Conservation (phyloP, 2,329 filamentous ascomycete genomes). For the Epichloe sibirici region DNA sequence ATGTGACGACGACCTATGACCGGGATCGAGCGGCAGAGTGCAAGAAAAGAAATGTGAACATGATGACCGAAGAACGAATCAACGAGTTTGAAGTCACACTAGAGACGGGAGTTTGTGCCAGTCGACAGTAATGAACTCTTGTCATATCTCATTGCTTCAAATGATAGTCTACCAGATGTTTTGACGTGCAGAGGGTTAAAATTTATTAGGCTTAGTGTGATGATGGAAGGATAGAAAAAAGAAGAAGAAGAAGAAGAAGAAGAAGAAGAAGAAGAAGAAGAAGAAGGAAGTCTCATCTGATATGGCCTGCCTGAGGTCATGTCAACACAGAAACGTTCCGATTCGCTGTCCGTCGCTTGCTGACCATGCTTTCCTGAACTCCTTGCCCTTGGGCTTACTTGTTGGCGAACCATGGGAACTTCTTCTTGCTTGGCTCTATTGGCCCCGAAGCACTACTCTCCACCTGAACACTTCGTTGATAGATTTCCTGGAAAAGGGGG, state of each 20-base stretch:
- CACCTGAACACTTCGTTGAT: slow-evolving; percentile 47
- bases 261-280: neutral
- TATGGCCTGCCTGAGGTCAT: slow-evolving; percentile 4
- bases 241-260: neutral
- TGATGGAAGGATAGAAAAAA: neutral
- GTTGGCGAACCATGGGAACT: slow-evolving; percentile 54
- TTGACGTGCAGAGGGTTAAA: neutral
- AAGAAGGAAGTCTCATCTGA: neutral
- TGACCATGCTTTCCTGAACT: slow-evolving; percentile 13
- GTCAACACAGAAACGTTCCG: slow-evolving; percentile 4
- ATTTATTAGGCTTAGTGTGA: no score
- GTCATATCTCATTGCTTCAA: slow-evolving; percentile 1
- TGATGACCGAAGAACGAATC: neutral
- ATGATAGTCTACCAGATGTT: neutral
- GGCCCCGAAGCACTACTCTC: slow-evolving; percentile 37
- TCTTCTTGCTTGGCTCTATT: slow-evolving; percentile 45
- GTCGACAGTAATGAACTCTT: neutral
- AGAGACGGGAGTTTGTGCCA: neutral
- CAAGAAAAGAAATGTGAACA: no score
- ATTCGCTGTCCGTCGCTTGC: neutral
- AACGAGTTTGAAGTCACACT: neutral
- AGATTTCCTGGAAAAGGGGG: slow-evolving; percentile 40
- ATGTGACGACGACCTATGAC: neutral
- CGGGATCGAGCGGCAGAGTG: no score
- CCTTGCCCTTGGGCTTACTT: slow-evolving; percentile 25